These are phyloP conservation scores for Alloteropsis semialata DNA, from an alignment of 176 grass and related monocot genomes.

Conservation along the genomic window DNA sequence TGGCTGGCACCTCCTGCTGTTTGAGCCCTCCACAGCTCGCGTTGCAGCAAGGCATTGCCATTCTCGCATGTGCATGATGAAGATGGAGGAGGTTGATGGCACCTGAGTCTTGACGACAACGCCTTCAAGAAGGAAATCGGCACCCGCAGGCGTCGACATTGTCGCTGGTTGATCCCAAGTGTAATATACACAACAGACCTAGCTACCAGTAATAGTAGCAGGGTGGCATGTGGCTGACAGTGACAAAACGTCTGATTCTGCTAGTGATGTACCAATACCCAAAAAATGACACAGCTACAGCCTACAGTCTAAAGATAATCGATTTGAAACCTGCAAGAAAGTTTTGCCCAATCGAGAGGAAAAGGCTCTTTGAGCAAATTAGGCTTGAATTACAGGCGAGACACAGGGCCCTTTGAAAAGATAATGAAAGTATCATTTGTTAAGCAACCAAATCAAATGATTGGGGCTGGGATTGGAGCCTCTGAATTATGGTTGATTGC, in stretches of 20 bases:
- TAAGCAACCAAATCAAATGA: constrained; percentile 49
- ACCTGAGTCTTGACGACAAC: too few relatives aligned
- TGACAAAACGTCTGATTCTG: constrained; percentile 36
- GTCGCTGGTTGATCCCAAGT: too few relatives aligned
- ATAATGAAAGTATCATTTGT: constrained; percentile 26
- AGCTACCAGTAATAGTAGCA: background rate
- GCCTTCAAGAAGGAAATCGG: too few relatives aligned
- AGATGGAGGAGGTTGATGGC: too few relatives aligned
- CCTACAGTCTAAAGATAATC: constrained; percentile 1
- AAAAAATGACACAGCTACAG: constrained; percentile 9
- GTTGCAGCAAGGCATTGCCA: too few relatives aligned
- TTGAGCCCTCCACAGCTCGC: too few relatives aligned
- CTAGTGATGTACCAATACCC: background rate
- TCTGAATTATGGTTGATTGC: constrained; percentile 31
- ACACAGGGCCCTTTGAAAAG: background rate
- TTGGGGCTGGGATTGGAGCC: constrained; percentile 13
- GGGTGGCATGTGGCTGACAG: constrained; percentile 34
- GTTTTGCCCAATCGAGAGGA: background rate
- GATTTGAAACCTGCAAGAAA: constrained; percentile 16
- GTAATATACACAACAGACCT: background rate
- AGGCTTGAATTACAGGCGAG: constrained; percentile 24
- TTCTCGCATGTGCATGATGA: too few relatives aligned
- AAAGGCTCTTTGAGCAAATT: constrained; percentile 1
- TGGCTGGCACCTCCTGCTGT: too few relatives aligned
- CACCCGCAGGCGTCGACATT: too few relatives aligned